Evolutionary conservation across 1,284 basidiomycete genomes (phyloP).

Genomic region (Pholiota adiposa): DNA sequence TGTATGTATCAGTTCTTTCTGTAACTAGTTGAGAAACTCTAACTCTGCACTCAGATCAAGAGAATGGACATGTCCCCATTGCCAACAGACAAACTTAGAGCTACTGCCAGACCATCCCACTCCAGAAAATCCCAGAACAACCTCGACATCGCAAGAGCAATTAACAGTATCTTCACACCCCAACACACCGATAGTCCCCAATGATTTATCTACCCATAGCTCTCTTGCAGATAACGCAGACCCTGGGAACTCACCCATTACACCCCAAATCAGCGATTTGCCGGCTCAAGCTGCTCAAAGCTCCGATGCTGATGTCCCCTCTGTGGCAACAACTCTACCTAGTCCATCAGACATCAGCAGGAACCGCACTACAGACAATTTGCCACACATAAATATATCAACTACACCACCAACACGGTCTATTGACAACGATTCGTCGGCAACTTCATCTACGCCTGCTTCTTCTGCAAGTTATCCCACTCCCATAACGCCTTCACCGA

Average conservation of each 20-base stretch:
- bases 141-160: conserved; percentile 11
- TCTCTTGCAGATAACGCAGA: neutral
- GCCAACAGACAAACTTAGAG: conserved; percentile 68
- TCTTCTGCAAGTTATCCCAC: neutral
- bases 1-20: conserved; percentile 54
- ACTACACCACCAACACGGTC: neutral
- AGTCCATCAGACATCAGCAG: neutral
- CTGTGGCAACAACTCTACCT: neutral
- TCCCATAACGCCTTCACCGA: neutral
- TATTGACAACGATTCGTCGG: neutral
- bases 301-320: neutral
- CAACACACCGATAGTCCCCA: neutral
- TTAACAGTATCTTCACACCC: neutral
- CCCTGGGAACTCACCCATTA: neutral
- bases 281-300: neutral
- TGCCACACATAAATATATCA: neutral
- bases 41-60: conserved; percentile 58
- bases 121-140: conserved; percentile 1
- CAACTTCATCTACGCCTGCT: neutral
- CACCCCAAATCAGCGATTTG: neutral
- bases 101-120: conserved; percentile 69
- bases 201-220: neutral
- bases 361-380: neutral
- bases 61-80: conserved; percentile 82
- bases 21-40: neutral